These are phyloP conservation scores for Boletellus ananiceps DNA, from an alignment of 768 basidiomycete genomes.

Conservation along the genomic window DNA sequence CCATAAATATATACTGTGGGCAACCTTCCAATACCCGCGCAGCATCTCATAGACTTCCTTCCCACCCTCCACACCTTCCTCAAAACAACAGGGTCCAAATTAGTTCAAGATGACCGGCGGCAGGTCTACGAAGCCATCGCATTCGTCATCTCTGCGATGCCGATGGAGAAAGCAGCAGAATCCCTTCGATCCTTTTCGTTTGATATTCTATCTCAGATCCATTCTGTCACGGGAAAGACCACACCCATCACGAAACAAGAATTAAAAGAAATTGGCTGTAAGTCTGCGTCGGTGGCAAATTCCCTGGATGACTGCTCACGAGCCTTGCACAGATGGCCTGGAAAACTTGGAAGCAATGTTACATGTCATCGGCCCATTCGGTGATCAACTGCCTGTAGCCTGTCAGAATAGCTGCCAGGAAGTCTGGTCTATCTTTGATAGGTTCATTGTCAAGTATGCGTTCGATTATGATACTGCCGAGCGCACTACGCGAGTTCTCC, in stretches of 20 bases:
- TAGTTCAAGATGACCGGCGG: constrained; percentile 81
- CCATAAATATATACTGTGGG: constrained; percentile 4
- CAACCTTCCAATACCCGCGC: constrained; percentile 5
- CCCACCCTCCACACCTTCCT: constrained; percentile 90
- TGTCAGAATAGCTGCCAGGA: constrained; percentile 78
- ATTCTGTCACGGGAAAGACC: constrained; percentile 53
- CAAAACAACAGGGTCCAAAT: constrained; percentile 68
- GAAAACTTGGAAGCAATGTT: constrained; percentile 95
- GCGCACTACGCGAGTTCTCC: constrained; percentile 75
- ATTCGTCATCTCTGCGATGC: constrained; percentile 92
- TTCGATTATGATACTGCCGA: constrained; percentile 74
- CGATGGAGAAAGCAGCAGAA: constrained; percentile 79
- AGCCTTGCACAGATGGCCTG: constrained; percentile 56
- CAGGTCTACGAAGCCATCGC: constrained; percentile 96
- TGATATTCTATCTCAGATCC: constrained; percentile 77
- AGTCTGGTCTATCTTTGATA: constrained; percentile 80
- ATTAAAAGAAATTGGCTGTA: constrained; percentile 62
- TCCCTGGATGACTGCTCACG: constrained; percentile 6
- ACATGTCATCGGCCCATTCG: constrained; percentile 72
- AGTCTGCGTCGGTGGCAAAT: constrained; percentile 25
- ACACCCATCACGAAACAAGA: constrained; percentile 64
- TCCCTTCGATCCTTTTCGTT: constrained; percentile 83
- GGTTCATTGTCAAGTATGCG: constrained; percentile 74
- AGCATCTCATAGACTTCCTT: constrained; percentile 90
- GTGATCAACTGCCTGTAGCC: constrained; percentile 72